Base-by-base conservation (phyloP, 2,329 filamentous ascomycete genomes). In the Geosmithia morbida region DNA sequence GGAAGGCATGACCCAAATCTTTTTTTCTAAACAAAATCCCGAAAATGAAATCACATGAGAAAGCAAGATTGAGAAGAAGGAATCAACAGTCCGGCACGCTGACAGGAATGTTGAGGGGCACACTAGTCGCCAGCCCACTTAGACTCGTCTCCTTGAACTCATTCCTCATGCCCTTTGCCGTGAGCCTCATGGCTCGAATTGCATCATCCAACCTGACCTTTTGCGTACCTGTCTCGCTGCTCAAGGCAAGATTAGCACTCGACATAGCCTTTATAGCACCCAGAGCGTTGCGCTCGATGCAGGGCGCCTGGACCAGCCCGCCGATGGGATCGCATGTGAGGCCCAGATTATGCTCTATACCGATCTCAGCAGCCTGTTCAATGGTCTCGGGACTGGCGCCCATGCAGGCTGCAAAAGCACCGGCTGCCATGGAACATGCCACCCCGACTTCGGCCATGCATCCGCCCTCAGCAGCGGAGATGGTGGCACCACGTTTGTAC, bases 371-470 rank as follows among this genome's bases (percentile, higher is more conserved):
- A 0, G 70, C 70, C 54, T 72, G 69, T 54, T 72, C 69, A 42
- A 73, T 68, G 2, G 66, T 68, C 57, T 72, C 69, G 0, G 68
- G 69, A 17, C 61, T 64, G n/a, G 69, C 70, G 18, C 70, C 70
- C 68, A 72, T 72, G 51, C 69, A 71, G 0, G 70, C 70, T 0
- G 70, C 69, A 46, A 73, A 73, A 0, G 69, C 70, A 1, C 67
- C 70, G 0, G 70, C 70, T 0, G 70, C 70, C 70, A 73, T 73
- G 20, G 67, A 70, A 51, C 70, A 73, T 2, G 70, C 70, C 1
- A 73, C 70, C 22, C 70, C 70, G 1, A 73, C 70, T 51, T 73
- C 70, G n/a, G 70, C 70, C 70, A 73, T 73, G 56, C 70, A 73
- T 0, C 70, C 70, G 40, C 70, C 70, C 51, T 73, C 70, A 2